Evolutionary conservation across 176 grass and related monocot genomes (phyloP), one percentile per base, ranked within the genome.

Genomic region (Metroxylon sagu): DNA sequence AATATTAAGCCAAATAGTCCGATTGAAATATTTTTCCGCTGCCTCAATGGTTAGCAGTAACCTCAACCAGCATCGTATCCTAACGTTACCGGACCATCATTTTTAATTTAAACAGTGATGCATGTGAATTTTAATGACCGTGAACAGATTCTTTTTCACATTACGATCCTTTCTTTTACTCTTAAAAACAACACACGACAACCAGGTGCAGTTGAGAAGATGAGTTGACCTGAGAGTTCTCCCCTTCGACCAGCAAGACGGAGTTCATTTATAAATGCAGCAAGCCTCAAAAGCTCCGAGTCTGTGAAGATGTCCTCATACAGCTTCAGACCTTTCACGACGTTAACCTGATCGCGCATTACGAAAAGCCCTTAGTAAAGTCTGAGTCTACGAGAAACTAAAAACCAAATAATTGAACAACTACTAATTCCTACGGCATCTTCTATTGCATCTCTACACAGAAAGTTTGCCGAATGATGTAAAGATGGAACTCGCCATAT

Each of bases 241-340:
- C 94, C 94, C 4, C 72, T 85, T 75, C 88, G 84, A 43, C 94
- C 94, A 60, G 94, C 84, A 71, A 82, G 88, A 74, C 88, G 88
- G 71, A 92, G 89, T 72, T 83, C 88, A 53, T 85, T 89, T 50
- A 98, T 85, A 35, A 74, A 98, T 31, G 89, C 88, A 35, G 76
- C 71, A 71, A 98, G 69, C 49, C 75, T 80, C 66, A 83, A 10
- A 73, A 98, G 82, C 85, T 98, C 94, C 1, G 81, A 89, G 58
- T 77, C 70, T 29, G 85, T 93, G 69, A 98, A 92, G 19, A 89
- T 86, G 39, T 92, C 82, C 81, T 98, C 88, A 64, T 93, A 98
- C 64, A 93, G 70, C 85, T 98, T 98, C 60, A 98, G 55, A 29
- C 94, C 94, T 69, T 98, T 98, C 29, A 98, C 88, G 16, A 98